Evolutionary conservation across 2,329 filamentous ascomycete genomes (phyloP), one percentile per base, ranked within the genome.

Genomic region (Calonectria pteridis): DNA sequence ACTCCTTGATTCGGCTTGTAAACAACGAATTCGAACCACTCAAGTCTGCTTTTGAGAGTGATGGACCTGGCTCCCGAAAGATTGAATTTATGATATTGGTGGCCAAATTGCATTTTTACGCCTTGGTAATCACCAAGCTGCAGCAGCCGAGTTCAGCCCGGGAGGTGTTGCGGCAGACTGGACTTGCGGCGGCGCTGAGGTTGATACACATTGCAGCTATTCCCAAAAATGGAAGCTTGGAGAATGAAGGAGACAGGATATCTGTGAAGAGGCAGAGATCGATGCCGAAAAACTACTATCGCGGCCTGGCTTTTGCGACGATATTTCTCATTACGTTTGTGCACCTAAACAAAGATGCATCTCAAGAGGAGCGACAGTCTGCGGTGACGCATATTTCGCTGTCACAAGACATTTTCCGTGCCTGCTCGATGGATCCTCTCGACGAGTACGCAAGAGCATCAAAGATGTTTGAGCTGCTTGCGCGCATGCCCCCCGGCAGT

Each of bases 311-410:
- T 0, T 77, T 78, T 7, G 71, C 76, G 0, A 76, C 76, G 0
- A 69, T 77, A 23, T 78, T 78, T 9, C 76, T 78, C 26, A 58
- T 78, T 7, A 78, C 72, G 0, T 78, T 78, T 55, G 73, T 77
- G 14, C 59, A 76, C 10, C 72, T 67, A 1, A 72, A 73, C 2
- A 53, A 35, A 1, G 28, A 50, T 0, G 74, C 74, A 3, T 50
- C 18, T 0, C 71, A 46, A 0, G 76, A 77, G 2, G 76, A 78
- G 16, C 65, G 46, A 4, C 76, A 76, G 1, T 53, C 73, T 3
- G 76, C 76, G 0, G 76, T 64, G 1, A 76, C 70, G 13, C 76
- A 77, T 11, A 76, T 78, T 33, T 40, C 74, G 0, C 62, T 76
- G 65, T 64, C 68, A 1, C 70, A 76, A 20, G 51, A 37, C 5